A percentile compares a stretch with the other conserved stretches of the same genome.
Evolutionary conservation across 352 stramenopile species (phyloP).

Genomic region (Pythium myriotylum): DNA sequence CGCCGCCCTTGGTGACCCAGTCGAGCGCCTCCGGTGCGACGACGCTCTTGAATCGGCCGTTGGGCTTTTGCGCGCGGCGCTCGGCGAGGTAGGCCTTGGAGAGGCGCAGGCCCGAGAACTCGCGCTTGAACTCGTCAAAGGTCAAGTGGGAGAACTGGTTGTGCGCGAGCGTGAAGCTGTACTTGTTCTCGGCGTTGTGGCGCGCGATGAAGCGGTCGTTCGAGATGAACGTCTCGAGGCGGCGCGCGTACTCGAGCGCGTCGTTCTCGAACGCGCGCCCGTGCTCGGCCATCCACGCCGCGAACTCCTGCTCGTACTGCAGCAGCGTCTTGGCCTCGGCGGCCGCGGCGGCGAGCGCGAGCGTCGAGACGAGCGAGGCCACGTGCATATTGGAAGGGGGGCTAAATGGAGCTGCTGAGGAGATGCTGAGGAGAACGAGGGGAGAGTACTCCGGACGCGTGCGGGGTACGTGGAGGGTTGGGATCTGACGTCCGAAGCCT

Average conservation of each 20-base stretch:
- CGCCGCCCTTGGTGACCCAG: constrained; percentile 94
- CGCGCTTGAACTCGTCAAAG: constrained; percentile 92
- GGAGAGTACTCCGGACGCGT: background rate
- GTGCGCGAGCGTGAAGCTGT: constrained; percentile 89
- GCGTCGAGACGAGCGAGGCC: background rate
- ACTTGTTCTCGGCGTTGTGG: constrained; percentile 78
- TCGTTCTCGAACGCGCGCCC: constrained; percentile 42
- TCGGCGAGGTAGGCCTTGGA: constrained; percentile 62
- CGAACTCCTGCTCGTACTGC: constrained; percentile 78
- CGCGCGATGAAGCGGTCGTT: constrained; percentile 89
- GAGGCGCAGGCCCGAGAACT: constrained; percentile 59
- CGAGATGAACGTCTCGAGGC: constrained; percentile 77
- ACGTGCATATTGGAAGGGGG: constrained; percentile 21
- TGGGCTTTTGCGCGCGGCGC: constrained; percentile 45
- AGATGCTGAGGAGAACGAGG: background rate
- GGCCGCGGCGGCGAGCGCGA: constrained; percentile 34
- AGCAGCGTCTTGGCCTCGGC: constrained; percentile 43
- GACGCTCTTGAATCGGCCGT: constrained; percentile 25
- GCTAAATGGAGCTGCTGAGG: background rate
- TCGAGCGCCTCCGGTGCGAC: constrained; percentile 88
- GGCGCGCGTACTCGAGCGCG: constrained; percentile 69
- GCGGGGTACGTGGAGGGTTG: constrained; percentile 15
- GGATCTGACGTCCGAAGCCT: constrained; percentile 21
- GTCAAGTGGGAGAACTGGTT: constrained; percentile 96
- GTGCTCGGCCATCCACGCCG: constrained; percentile 62